A percentile compares a stretch with the other conserved stretches of the same genome.
phyloP scores from a whole-genome alignment of 2,329 filamentous ascomycete genomes.

The Sclerotinia nivalis region DNA sequence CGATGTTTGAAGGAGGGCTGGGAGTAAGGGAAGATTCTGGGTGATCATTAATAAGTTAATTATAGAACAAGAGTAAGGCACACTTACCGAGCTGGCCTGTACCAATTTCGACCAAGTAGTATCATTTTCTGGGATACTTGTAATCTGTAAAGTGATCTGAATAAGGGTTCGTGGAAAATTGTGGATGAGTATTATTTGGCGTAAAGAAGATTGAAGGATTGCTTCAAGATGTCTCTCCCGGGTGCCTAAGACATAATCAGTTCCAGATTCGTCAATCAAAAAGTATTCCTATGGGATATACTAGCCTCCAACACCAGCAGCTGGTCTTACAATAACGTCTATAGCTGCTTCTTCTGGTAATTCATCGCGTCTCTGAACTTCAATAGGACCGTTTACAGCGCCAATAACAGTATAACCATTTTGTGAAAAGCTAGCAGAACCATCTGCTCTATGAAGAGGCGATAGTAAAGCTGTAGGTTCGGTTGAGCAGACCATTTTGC shows the following conservation, averaged over 20 bases:
- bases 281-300: slow-evolving; percentile 23
- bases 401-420: slow-evolving; percentile 79
- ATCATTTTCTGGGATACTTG: slow-evolving; percentile 67
- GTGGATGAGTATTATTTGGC: slow-evolving; percentile 72
- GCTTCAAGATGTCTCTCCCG: slow-evolving; percentile 81
- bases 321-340: slow-evolving; percentile 86
- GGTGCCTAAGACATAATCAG: slow-evolving; percentile 50
- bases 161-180: slow-evolving; percentile 76
- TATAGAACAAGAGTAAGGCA: slow-evolving; percentile 23
- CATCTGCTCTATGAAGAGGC: slow-evolving; percentile 70
- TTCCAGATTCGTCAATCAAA: slow-evolving; percentile 9
- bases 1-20: slow-evolving; percentile 78
- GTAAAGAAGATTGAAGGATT: slow-evolving; percentile 69
- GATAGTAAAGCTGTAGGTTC: slow-evolving; percentile 52
- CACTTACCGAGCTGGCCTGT: slow-evolving; percentile 58
- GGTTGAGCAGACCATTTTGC: slow-evolving; percentile 43
- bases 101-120: slow-evolving; percentile 60
- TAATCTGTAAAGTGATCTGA: slow-evolving; percentile 79
- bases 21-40: slow-evolving; percentile 77
- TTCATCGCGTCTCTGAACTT: slow-evolving; percentile 85
- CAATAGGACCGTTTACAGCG: slow-evolving; percentile 89
- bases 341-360: slow-evolving; percentile 87
- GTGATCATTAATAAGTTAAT: slow-evolving; percentile 25
- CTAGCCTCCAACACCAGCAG: slow-evolving; percentile 77
- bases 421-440: slow-evolving; percentile 75